phyloP scores from a whole-genome alignment of 1,284 basidiomycete genomes.

The Rhodotorula sp. region DNA sequence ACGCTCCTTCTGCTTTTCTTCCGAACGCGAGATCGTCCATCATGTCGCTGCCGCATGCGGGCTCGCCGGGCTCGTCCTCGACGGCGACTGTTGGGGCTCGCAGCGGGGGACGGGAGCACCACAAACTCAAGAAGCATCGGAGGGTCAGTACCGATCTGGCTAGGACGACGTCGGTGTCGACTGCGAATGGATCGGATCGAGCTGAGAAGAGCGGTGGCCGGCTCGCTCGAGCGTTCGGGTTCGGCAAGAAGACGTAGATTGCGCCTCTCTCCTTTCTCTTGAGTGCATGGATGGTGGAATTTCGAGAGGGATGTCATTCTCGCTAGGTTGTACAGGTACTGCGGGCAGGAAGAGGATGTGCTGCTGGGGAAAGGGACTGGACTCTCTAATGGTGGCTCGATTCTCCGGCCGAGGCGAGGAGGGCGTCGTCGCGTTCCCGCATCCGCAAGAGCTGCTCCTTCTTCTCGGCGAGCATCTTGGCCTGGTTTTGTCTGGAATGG shows the following conservation, averaged over 20 bases:
- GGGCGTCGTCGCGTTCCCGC: constrained; percentile 27
- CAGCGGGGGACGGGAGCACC: too few relatives aligned
- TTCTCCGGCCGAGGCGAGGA: constrained; percentile 6
- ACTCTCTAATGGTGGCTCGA: constrained; percentile 2
- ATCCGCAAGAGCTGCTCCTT: constrained; percentile 40
- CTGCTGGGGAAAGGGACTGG: too few relatives aligned
- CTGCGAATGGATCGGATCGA: background rate
- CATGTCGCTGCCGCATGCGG: background rate
- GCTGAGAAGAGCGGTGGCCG: background rate
- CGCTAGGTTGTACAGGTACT: too few relatives aligned
- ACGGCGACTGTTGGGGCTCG: background rate
- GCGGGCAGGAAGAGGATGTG: too few relatives aligned
- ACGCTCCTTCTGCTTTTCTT: too few relatives aligned
- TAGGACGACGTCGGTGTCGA: background rate
- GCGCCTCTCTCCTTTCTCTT: background rate
- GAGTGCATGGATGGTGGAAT: background rate
- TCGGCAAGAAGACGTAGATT: constrained; percentile 1
- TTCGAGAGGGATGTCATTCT: background rate
- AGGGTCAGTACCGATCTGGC: background rate
- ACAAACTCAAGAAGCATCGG: constrained; percentile 7
- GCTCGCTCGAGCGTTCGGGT: constrained; percentile 5
- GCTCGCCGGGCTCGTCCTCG: background rate
- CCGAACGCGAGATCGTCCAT: background rate
- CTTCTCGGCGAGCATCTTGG: constrained; percentile 36
- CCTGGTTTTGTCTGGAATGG: constrained; percentile 23